Evolutionary conservation across 179 eudicot genomes (phyloP).

Genomic region (Pouteria campechiana): DNA sequence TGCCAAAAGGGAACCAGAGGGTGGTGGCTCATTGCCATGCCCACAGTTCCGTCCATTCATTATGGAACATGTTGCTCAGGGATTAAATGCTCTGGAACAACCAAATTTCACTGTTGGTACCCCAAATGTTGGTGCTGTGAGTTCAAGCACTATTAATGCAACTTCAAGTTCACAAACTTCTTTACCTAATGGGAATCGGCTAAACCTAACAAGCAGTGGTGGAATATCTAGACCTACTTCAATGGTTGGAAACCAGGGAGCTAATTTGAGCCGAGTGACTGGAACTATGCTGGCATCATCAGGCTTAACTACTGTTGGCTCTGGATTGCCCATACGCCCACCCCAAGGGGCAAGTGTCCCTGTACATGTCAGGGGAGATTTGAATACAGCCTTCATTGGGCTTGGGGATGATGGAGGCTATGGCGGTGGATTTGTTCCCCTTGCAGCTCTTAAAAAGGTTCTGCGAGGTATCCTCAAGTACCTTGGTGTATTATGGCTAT

Average conservation of each 20-base stretch:
- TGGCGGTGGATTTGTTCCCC: slow-evolving; percentile 99
- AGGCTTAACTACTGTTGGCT: slow-evolving; percentile 31
- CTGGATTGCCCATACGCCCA: slow-evolving; percentile 62
- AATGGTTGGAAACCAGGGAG: slow-evolving; percentile 48
- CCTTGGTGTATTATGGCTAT: slow-evolving; percentile 96
- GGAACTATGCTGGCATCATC: slow-evolving; percentile 41
- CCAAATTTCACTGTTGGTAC: slow-evolving; percentile 65
- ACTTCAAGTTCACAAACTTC: slow-evolving; percentile 43
- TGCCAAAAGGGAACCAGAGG: slow-evolving; percentile 79
- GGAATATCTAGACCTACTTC: slow-evolving; percentile 49
- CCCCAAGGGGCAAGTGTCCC: slow-evolving; percentile 75
- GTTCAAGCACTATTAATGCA: slow-evolving; percentile 25
- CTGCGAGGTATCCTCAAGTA: slow-evolving; percentile 91
- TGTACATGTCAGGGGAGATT: slow-evolving; percentile 93
- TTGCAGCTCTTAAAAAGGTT: slow-evolving; percentile 96
- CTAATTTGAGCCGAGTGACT: slow-evolving; percentile 51
- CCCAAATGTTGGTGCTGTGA: slow-evolving; percentile 39
- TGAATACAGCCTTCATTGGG: slow-evolving; percentile 95
- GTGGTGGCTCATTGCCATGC: slow-evolving; percentile 95
- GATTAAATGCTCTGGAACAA: slow-evolving; percentile 85
- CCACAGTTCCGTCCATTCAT: slow-evolving; percentile 99
- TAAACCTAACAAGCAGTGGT: slow-evolving; percentile 32
- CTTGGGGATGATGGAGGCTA: slow-evolving; percentile 99
- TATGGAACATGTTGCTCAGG: slow-evolving; percentile 99
- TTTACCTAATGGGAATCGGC: slow-evolving; percentile 38